phyloP scores from a whole-genome alignment of 257 asterid genomes.

The Nicotiana otophora region DNA sequence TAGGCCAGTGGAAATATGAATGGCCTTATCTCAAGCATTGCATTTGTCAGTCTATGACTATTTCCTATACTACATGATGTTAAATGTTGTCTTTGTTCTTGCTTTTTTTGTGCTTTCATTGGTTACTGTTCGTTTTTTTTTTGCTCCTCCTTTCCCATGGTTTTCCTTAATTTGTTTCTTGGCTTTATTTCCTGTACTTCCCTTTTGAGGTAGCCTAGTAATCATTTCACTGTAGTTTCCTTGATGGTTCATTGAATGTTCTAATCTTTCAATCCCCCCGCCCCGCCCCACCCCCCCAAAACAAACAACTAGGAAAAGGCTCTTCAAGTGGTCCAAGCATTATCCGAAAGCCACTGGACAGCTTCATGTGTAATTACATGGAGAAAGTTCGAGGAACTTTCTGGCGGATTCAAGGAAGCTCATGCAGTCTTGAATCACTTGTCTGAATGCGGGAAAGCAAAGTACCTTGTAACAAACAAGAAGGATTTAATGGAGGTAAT shows the following conservation, averaged over 20 bases:
- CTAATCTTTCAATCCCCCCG: neutral
- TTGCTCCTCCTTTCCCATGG: neutral
- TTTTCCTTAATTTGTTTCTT: neutral
- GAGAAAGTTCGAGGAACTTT: conserved; percentile 52
- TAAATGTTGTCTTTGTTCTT: neutral
- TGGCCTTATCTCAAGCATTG: neutral
- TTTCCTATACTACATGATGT: neutral
- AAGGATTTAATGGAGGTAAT: conserved; percentile 52
- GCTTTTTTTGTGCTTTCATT: neutral
- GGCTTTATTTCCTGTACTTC: neutral
- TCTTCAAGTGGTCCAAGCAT: conserved; percentile 39
- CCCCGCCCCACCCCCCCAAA: neutral
- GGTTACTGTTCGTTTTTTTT: neutral
- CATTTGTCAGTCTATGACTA: neutral
- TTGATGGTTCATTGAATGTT: neutral
- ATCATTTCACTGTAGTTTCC: neutral
- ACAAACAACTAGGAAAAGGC: conserved; percentile 42
- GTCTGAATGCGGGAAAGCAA: conserved; percentile 49
- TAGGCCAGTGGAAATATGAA: neutral
- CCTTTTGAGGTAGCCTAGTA: neutral
- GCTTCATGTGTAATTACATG: conserved; percentile 58
- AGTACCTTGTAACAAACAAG: conserved; percentile 32
- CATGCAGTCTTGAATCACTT: conserved; percentile 58
- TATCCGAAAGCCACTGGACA: conserved; percentile 72
- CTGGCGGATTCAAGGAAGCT: conserved; percentile 59